Evolutionary conservation across 148 eudicot species (phyloP), one percentile per base, ranked within the genome.

Genomic region (Amaranthus cruentus): DNA sequence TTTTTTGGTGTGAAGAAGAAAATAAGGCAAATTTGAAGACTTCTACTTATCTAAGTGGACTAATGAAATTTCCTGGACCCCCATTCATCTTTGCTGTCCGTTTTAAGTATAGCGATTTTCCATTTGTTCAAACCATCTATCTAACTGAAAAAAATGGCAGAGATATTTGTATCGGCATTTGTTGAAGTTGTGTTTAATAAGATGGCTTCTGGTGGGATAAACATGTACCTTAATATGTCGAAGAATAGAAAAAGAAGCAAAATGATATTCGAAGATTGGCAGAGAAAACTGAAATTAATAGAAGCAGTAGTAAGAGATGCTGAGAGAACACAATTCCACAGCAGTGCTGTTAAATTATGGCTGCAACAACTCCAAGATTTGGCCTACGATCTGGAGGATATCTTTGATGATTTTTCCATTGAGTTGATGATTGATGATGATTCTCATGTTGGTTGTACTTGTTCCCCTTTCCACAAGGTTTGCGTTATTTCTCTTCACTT

Each of bases 311-410:
- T 66, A 50, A 66, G n/a, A 6, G 69, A 66, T 5, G 69, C 69
- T n/a, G 69, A 66, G 42, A 1, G 49, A 50, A 18, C 47, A 14
- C 69, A 66, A 15, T 7, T 48, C 11, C 54, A 66, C 21, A 66
- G 54, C 42, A 12, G 49, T 12, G 69, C 48, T 66, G 18, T 66
- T 8, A 46, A 47, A 9, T 5, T 48, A 5, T 15, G 49, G 54
- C 42, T 66, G 5, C 49, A 48, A 9, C 53, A 66, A 9, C 69
- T 66, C 54, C 69, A 66, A 6, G 69, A 66, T 38, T 66, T 66
- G 54, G 51, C n/a, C 7, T 66, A 15, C 13, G 55, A 66, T 48
- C 49, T 66, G 42, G 69, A 66, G 38, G 69, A 66, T 54, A 12
- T 64, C n/a, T 64, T 64, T 44, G 68, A 64, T 12, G 68, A 64